phyloP scores from a whole-genome alignment of 2,329 filamentous ascomycete genomes.

The Aspergillus costaricaensis region DNA sequence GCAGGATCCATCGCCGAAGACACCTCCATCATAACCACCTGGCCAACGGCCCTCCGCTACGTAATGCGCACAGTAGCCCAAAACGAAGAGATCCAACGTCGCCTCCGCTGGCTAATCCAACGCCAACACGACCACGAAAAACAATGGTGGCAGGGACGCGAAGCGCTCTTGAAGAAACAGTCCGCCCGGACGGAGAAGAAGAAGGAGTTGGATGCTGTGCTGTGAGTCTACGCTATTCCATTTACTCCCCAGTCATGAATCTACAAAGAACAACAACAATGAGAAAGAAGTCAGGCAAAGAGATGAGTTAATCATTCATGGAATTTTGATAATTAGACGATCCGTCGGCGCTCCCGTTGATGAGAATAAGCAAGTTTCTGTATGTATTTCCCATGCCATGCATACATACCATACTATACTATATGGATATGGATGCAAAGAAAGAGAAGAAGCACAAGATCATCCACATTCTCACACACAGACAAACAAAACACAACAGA shows the following conservation, averaged over 20 bases:
- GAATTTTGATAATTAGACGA: conserved; percentile 32
- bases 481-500: too few relatives aligned
- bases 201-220: conserved; percentile 55
- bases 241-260: background rate
- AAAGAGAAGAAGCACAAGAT: background rate
- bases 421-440: background rate
- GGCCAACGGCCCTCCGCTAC: conserved; percentile 53
- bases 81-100: conserved; percentile 47
- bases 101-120: conserved; percentile 60
- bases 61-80: conserved; percentile 53
- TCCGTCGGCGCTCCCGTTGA: conserved; percentile 49
- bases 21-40: conserved; percentile 53
- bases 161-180: conserved; percentile 56
- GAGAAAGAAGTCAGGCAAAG: too few relatives aligned
- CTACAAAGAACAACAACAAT: background rate
- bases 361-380: conserved; percentile 33
- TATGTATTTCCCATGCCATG: conserved; percentile 21
- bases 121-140: conserved; percentile 65
- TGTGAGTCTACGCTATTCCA: conserved; percentile 44
- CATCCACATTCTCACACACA: background rate
- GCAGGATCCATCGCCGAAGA: conserved; percentile 28
- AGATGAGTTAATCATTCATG: background rate
- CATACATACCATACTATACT: background rate
- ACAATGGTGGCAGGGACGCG: conserved; percentile 60
- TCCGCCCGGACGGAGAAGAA: conserved; percentile 54